Evolutionary conservation across 2,329 filamentous ascomycete species (phyloP).

Genomic region (Xylaria hypoxylon): DNA sequence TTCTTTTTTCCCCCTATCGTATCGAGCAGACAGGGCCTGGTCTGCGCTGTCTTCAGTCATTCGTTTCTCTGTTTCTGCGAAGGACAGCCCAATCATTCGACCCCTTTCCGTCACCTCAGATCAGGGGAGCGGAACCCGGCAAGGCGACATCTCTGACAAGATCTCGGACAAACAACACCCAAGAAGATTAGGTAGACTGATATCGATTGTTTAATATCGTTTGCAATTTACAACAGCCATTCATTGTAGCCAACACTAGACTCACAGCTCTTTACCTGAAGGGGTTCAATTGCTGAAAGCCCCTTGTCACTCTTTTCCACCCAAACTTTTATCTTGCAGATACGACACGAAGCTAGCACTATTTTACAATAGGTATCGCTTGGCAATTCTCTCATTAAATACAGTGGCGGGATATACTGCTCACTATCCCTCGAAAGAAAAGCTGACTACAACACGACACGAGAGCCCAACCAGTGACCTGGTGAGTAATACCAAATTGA

Average conservation of each 20-base stretch:
- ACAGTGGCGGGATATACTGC: constrained; percentile 9
- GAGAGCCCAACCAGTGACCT: not conserved
- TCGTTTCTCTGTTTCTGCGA: constrained; percentile 41
- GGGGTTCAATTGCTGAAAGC: constrained; percentile 29
- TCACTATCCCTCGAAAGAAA: constrained; percentile 8
- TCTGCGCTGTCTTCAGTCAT: constrained; percentile 37
- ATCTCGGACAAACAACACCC: constrained; percentile 34
- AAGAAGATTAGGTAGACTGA: constrained; percentile 41
- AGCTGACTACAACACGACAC: not conserved
- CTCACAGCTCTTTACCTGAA: constrained; percentile 35
- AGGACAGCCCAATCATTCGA: constrained; percentile 42
- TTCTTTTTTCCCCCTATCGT: not conserved
- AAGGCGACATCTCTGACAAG: constrained; percentile 46
- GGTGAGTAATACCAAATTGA: constrained; percentile 27
- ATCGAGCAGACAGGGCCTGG: constrained; percentile 1
- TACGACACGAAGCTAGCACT: constrained; percentile 4
- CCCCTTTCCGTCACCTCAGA: constrained; percentile 47
- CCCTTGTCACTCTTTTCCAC: constrained; percentile 23
- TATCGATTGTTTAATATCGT: constrained; percentile 37
- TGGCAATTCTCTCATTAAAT: constrained; percentile 19
- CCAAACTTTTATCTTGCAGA: constrained; percentile 7
- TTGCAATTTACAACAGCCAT: constrained; percentile 33
- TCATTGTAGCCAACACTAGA: constrained; percentile 42
- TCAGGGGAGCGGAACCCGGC: constrained; percentile 46
- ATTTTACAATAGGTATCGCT: constrained; percentile 6